A percentile compares a stretch with the other conserved stretches of the same genome.
Evolutionary conservation across 805 yeast genomes (phyloP).

Genomic region (Candida patagonica): DNA sequence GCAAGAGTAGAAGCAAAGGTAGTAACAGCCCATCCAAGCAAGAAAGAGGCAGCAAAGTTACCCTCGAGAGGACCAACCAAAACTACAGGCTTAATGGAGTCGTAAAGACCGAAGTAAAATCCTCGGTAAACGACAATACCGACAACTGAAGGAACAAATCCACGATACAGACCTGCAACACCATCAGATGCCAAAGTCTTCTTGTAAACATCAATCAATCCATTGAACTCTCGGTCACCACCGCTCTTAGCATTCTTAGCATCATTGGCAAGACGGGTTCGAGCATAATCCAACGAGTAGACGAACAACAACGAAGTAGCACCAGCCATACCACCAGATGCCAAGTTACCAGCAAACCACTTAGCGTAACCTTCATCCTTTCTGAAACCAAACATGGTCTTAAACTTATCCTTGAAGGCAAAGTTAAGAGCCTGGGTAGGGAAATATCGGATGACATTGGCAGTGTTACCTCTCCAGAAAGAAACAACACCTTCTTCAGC

Average conservation of each 20-base stretch:
- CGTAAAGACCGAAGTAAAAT: conserved; percentile 96
- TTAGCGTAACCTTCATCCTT: conserved; percentile 86
- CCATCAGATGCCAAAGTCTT: conserved; percentile 94
- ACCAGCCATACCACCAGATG: conserved; percentile 98
- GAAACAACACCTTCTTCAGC: conserved; percentile 86
- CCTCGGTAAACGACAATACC: conserved; percentile 99
- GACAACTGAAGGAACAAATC: conserved; percentile 96
- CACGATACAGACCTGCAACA: conserved; percentile 98
- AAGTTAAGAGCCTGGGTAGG: conserved; percentile 98
- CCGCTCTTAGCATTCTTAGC: conserved; percentile 75
- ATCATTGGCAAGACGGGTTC: conserved; percentile 98
- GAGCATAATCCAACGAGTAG: conserved; percentile 95
- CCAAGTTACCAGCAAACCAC: conserved; percentile 97
- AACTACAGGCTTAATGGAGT: conserved; percentile 91
- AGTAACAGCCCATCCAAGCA: conserved; percentile 95
- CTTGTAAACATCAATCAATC: conserved; percentile 92
- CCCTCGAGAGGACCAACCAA: conserved; percentile 92
- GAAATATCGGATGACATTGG: conserved; percentile 97
- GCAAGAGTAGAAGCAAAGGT: conserved; percentile 98
- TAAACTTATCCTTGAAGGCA: conserved; percentile 97
- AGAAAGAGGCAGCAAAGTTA: conserved; percentile 89
- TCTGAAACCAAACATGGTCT: conserved; percentile 93
- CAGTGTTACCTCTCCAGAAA: conserved; percentile 99
- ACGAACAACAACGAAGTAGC: conserved; percentile 89
- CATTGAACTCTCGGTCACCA: conserved; percentile 95